Evolutionary conservation across 768 basidiomycete species (phyloP).

Genomic region (Boletus subparvulus): DNA sequence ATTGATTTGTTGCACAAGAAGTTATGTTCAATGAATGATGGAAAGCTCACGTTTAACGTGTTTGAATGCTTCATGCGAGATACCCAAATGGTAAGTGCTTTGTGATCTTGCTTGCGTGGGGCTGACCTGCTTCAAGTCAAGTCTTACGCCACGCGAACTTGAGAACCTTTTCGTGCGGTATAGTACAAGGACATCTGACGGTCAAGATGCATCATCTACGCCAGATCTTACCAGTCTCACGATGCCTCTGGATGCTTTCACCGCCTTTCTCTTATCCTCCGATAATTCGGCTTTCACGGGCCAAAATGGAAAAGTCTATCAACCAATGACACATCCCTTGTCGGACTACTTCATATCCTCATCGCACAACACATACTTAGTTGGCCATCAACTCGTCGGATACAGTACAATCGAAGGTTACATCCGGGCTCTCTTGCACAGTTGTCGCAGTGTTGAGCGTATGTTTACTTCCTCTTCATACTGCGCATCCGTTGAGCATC

Average conservation of each 20-base stretch:
- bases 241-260: constrained; percentile 64
- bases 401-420: constrained; percentile 91
- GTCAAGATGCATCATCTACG: not conserved
- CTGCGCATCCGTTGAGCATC: not conserved
- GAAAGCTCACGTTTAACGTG: constrained; percentile 35
- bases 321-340: constrained; percentile 88
- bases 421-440: constrained; percentile 83
- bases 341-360: constrained; percentile 87
- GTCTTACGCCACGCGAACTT: constrained; percentile 35
- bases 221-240: constrained; percentile 11
- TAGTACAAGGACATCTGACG: constrained; percentile 13
- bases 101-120: not conserved
- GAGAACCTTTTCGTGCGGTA: constrained; percentile 39
- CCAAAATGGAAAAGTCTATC: constrained; percentile 53
- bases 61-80: constrained; percentile 54
- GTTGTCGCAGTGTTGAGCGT: constrained; percentile 95
- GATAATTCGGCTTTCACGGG: constrained; percentile 68
- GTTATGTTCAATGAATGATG: constrained; percentile 33
- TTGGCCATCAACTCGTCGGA: constrained; percentile 84
- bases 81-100: constrained; percentile 46
- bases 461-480: constrained; percentile 31
- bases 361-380: constrained; percentile 91
- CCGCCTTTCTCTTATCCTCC: constrained; percentile 74
- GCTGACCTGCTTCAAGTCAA: constrained; percentile 33
- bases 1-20: constrained; percentile 62